Base-by-base conservation (phyloP, 192 early-diverging fungal genomes). In the Coemansia sp. region DNA sequence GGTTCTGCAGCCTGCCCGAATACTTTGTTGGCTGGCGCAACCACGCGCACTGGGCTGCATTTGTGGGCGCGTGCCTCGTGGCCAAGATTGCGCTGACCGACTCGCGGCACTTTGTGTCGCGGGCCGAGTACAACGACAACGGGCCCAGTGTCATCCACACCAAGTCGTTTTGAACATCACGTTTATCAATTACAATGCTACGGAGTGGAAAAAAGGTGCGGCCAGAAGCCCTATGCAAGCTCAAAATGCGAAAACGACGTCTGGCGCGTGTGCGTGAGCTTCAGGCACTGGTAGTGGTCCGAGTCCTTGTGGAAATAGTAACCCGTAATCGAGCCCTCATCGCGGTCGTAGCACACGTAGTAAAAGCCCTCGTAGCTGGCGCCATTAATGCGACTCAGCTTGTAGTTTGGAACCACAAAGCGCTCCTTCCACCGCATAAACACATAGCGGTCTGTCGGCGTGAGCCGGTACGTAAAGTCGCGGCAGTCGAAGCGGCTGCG, bases 371-470 rank as follows among this genome's bases (percentile, higher is more conserved):
- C 87, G 77, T 85, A 91, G 40, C 84, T 86, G 50, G 89, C 89
- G 34, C 89, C 89, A 41, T 65, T 72, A 38, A 91, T 84, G 28
- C 70, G 55, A 57, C 76, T 84, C 51, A 89, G 82, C 50, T 72
- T 70, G 79, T 89, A 85, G 75, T 91, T 85, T 28, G 89, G 89
- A 6, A 91, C 84, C 40, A 91, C 70, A 73, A 89, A 91, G 58
- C 85, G 86, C 65, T 91, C 89, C 84, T 91, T 91, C 89, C 89
- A 91, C 23, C 89, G 79, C 89, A 91, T 91, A 60, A 87, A 91
- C 7, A 91, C 70, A 45, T 49, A 55, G 31, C 80, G 75, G 77
- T 90, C 84, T 1, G 73, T 66, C 15, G 64, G 49, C 35, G 54
- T 60, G 49, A 83, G 83, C 52, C 64, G 50, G 64, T 73, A 79